Conservation (phyloP, 202 grass and related monocot species). For the Panicum hallii region DNA sequence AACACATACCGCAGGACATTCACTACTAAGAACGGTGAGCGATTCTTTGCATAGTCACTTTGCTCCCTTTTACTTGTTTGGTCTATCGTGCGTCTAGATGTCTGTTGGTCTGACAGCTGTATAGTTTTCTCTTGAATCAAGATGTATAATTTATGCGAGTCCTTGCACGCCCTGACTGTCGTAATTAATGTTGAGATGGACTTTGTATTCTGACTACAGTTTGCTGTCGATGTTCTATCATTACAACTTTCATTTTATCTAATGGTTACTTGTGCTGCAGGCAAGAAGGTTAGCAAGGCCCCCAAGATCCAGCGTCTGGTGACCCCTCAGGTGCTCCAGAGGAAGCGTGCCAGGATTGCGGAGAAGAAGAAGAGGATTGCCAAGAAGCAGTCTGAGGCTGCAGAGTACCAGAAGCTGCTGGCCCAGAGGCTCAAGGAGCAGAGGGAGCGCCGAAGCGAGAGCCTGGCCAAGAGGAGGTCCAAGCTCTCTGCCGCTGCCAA, state of each 20-base stretch:
- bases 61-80: too few relatives aligned
- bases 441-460: slow-evolving; percentile 70
- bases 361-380: slow-evolving; percentile 74
- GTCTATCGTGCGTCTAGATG: too few relatives aligned
- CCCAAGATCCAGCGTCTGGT: slow-evolving; percentile 80
- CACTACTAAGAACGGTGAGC: slow-evolving; percentile 65
- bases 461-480: slow-evolving; percentile 71
- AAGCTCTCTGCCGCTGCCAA: slow-evolving; percentile 65
- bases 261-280: background rate
- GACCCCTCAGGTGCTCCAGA: slow-evolving; percentile 63
- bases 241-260: background rate
- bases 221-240: background rate
- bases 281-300: slow-evolving; percentile 75
- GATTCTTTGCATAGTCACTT: background rate
- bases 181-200: background rate
- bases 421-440: slow-evolving; percentile 77
- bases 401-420: slow-evolving; percentile 76
- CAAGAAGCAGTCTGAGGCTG: slow-evolving; percentile 73
- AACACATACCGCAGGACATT: slow-evolving; percentile 73
- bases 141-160: background rate
- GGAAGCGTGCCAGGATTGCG: slow-evolving; percentile 62
- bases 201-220: background rate
- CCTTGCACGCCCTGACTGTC: background rate
- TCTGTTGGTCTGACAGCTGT: background rate
- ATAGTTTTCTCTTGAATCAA: background rate